Evolutionary conservation across 2,329 filamentous ascomycete species (phyloP).

Genomic region (Plenodomus tracheiphilus): DNA sequence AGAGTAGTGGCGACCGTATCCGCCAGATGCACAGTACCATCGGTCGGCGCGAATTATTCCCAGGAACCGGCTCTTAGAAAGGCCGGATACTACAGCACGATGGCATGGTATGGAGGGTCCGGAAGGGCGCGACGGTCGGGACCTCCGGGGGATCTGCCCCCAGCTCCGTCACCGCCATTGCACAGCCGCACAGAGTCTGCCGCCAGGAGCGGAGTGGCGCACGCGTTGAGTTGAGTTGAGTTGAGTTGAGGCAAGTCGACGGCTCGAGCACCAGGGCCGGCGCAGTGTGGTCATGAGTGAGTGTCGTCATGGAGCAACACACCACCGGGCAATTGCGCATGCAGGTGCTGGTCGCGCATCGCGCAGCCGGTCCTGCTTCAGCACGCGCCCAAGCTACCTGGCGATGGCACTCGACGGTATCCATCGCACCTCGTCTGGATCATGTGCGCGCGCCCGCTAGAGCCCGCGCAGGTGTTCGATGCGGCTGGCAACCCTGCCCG

Average conservation of each 20-base stretch:
- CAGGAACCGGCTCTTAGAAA: slow-evolving; percentile 2
- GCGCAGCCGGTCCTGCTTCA: slow-evolving; percentile 30
- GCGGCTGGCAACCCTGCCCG: slow-evolving; percentile 29
- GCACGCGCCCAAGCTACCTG: slow-evolving; percentile 43
- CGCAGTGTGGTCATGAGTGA: slow-evolving; percentile 6
- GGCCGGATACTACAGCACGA: slow-evolving; percentile 5
- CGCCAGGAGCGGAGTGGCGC: slow-evolving; percentile 20
- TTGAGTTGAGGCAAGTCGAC: slow-evolving; percentile 5
- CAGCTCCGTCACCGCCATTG: slow-evolving; percentile 17
- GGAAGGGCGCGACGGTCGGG: slow-evolving; percentile 20
- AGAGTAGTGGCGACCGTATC: slow-evolving; percentile 16
- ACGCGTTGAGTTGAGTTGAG: slow-evolving; percentile 8
- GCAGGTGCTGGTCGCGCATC: slow-evolving; percentile 14
- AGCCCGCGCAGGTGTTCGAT: slow-evolving; percentile 19
- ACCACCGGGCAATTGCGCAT: slow-evolving; percentile 12
- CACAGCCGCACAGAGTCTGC: slow-evolving; percentile 28
- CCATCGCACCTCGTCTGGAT: slow-evolving; percentile 26
- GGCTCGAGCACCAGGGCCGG: slow-evolving; percentile 1
- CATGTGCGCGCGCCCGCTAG: slow-evolving; percentile 33
- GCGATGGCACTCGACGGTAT: slow-evolving; percentile 18
- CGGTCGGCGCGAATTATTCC: slow-evolving; percentile 18
- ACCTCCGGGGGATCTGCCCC: slow-evolving; percentile 30
- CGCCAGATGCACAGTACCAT: slow-evolving; percentile 20
- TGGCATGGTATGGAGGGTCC: slow-evolving; percentile 2
- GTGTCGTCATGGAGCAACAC: neutral